Evolutionary conservation across 257 asterid species (phyloP).

Genomic region (Dorcoceras hygrometricum): DNA sequence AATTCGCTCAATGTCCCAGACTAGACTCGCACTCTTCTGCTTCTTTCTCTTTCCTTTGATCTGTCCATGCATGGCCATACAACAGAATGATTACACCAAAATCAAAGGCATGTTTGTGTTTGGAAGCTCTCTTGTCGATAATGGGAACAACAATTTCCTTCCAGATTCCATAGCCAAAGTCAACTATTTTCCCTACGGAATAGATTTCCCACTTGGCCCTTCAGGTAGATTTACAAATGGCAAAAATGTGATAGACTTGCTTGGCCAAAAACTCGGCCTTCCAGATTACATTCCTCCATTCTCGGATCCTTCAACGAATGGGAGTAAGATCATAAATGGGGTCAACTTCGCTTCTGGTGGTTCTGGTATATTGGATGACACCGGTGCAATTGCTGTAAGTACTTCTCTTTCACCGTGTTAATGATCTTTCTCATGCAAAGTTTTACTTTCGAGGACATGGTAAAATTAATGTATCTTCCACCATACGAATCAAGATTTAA

Average conservation of each 20-base stretch:
- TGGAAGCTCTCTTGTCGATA: constrained; percentile 81
- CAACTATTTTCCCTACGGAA: constrained; percentile 64
- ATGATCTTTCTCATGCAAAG: neutral
- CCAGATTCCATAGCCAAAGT: constrained; percentile 52
- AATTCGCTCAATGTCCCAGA: constrained; percentile 23
- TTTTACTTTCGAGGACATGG: neutral
- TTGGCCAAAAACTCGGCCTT: constrained; percentile 43
- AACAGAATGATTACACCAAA: constrained; percentile 20
- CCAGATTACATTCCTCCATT: constrained; percentile 56
- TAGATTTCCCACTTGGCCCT: constrained; percentile 55
- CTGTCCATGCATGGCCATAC: constrained; percentile 11
- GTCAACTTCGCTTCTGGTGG: constrained; percentile 83
- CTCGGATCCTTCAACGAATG: constrained; percentile 61
- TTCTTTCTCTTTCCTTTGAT: constrained; percentile 21
- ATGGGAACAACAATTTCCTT: constrained; percentile 75
- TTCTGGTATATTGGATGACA: constrained; percentile 71
- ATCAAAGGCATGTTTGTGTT: constrained; percentile 70
- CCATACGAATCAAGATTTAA: neutral
- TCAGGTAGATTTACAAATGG: constrained; percentile 81
- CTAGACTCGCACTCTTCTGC: neutral
- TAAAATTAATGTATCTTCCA: too few relatives aligned
- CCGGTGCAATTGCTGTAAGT: constrained; percentile 58
- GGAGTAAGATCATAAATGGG: constrained; percentile 47
- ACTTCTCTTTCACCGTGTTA: too few relatives aligned
- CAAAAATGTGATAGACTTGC: constrained; percentile 53